Evolutionary conservation across 495 filamentous ascomycete species (phyloP).

Genomic region (Pseudoneurospora amorphoporcata): DNA sequence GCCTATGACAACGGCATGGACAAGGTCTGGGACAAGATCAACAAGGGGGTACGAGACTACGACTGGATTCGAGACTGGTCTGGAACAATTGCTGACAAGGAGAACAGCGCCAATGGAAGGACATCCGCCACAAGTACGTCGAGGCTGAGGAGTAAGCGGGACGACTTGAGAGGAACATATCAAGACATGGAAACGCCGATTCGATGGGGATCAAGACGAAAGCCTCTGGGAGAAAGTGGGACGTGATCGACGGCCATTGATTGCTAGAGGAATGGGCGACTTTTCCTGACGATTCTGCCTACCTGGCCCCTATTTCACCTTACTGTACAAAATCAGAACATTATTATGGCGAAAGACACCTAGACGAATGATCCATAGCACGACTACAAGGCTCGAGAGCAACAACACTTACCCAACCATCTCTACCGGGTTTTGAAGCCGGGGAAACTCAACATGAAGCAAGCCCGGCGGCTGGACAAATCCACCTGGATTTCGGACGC

Average conservation of each 20-base stretch:
- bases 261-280: not conserved
- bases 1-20: conserved; percentile 66
- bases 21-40: conserved; percentile 78
- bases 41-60: conserved; percentile 59
- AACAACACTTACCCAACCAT: not conserved
- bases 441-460: not conserved
- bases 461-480: not conserved
- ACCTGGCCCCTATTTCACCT: not conserved
- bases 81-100: conserved; percentile 18
- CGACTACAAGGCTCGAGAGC: not conserved
- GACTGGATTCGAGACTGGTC: not conserved
- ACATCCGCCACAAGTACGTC: conserved; percentile 84
- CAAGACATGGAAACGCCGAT: not conserved
- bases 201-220: not conserved
- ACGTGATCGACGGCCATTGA: not conserved
- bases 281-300: not conserved
- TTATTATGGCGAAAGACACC: not conserved
- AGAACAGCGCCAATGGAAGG: conserved; percentile 96
- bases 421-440: not conserved
- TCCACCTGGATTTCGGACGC: not conserved
- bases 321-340: not conserved
- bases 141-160: conserved; percentile 34
- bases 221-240: not conserved
- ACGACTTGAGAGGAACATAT: not conserved
- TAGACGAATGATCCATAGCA: not conserved